These are phyloP conservation scores for Mycosphaerelloides madeirae DNA, from an alignment of 2,329 filamentous ascomycete species.

Conservation along the genomic window DNA sequence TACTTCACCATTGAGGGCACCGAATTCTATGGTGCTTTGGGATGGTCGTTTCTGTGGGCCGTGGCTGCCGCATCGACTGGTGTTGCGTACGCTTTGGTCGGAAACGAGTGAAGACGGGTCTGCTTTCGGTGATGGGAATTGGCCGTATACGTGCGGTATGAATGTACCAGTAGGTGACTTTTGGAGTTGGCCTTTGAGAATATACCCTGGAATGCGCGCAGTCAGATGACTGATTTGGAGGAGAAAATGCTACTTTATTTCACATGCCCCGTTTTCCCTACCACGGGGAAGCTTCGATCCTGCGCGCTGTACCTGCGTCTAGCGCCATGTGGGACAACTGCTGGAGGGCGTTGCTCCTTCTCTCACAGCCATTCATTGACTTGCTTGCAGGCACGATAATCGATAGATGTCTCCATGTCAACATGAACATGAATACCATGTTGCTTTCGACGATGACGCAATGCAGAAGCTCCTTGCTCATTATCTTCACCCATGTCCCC, in stretches of 20 bases:
- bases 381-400: no score
- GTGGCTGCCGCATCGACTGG: slow-evolving; percentile 58
- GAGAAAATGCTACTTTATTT: neutral
- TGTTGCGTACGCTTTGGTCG: slow-evolving; percentile 50
- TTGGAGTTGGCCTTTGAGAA: slow-evolving; percentile 5
- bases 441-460: no score
- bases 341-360: no score
- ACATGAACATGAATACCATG: no score
- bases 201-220: slow-evolving; percentile 1
- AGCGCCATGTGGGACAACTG: no score
- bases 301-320: no score
- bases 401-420: no score
- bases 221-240: neutral
- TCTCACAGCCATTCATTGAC: no score
- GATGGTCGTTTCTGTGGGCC: slow-evolving; percentile 74
- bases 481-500: slow-evolving; percentile 1
- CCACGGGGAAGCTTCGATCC: no score
- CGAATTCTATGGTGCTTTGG: slow-evolving; percentile 62
- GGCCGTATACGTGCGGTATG: neutral
- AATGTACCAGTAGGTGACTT: slow-evolving; percentile 4
- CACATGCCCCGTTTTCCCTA: no score
- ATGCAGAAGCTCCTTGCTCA: no score
- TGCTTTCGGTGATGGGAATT: neutral
- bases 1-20: slow-evolving; percentile 65
- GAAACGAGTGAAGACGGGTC: slow-evolving; percentile 28